Evolutionary conservation across 2,329 filamentous ascomycete genomes (phyloP), one percentile per base, ranked within the genome.

Genomic region (Acrodontium crateriforme): DNA sequence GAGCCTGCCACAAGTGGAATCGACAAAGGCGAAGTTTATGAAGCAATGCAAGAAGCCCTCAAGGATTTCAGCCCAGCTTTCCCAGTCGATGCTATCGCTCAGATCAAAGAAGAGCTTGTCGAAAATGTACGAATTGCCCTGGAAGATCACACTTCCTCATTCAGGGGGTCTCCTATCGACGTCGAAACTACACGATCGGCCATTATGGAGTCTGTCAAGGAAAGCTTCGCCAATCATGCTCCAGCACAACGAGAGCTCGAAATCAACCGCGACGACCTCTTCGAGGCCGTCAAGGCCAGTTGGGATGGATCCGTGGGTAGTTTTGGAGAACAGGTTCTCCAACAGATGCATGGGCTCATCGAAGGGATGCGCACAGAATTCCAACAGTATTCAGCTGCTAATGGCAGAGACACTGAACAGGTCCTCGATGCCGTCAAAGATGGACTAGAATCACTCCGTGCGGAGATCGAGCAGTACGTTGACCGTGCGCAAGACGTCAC

Each of bases 391-490:
- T 76, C 82, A 12, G 72, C 79, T 3, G 76, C 78, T 36, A 81
- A 74, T 41, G 81, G 78, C 21, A 69, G 74, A 32, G 82, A 89
- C 48, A 87, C 83, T 0, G 84, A 93, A 51, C 82, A 93, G 50
- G 74, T 92, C 9, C 63, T 94, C 4, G 81, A 89, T 50, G 80
- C 83, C 1, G 76, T 91, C 23, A 87, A 83, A 41, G 82, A 92
- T 47, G 84, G 84, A 0, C 66, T 93, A 9, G 83, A 92, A 41
- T 76, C 71, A 40, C 68, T 95, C 5, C 74, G 83, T 8, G 59
- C 63, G 9, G 79, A 92, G 33, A 80, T 95, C 30, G 82, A 93
- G 47, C 63, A 62, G 23, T 92, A 91, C 40, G 74, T 89, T 32
- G 75, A 85, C 43, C 74, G 73, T 25, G 71, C 74, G 6, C 65